Evolutionary conservation across 768 basidiomycete species (phyloP), one percentile per base, ranked within the genome.

Genomic region (Sporobolomyces phaffii): DNA sequence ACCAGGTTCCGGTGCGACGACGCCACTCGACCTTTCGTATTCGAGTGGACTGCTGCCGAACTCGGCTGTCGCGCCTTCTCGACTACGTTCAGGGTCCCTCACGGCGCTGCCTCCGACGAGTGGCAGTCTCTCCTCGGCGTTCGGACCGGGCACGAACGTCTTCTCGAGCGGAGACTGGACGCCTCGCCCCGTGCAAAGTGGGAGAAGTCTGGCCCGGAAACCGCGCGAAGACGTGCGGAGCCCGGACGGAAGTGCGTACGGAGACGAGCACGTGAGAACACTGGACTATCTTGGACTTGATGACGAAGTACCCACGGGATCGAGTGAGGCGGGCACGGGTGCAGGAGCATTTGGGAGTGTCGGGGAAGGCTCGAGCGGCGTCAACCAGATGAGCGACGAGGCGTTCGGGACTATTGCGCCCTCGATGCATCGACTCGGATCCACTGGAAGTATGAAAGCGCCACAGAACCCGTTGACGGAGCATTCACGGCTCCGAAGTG

Each of bases 281-380:
- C 84, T 98, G 67, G 93, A 96, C 78, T 97, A 97, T 78, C 88
- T 98, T 54, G 94, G 94, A 48, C 82, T 98, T 73, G 94, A 92
- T 73, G 64, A 60, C 34, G 93, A 91, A 69, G 79, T 81, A 34
- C 64, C 70, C 17, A 28, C 45, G 34, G 24, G 48, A 1, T 31
- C 15, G 29, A 29, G 17, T n/a, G 56, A 31, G 28, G 28, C 13
- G 29, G 34, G 31, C 5, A 28, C 13, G 41, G 36, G 29, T 22
- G 52, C n/a, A 38, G 28, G 43, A 26, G 43, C 36, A 29, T 48
- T 56, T 24, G 53, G 53, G 5, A 56, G 53, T 20, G 63, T 51
- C 53, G 63, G 63, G 17, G 56, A 48, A 52, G 63, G 47, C 18
- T 40, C 48, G 26, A 24, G 26, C 14, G 45, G 49, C 11, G 44